Conservation (phyloP, 495 filamentous ascomycete genomes). For the Tetracladium marchalianum region DNA sequence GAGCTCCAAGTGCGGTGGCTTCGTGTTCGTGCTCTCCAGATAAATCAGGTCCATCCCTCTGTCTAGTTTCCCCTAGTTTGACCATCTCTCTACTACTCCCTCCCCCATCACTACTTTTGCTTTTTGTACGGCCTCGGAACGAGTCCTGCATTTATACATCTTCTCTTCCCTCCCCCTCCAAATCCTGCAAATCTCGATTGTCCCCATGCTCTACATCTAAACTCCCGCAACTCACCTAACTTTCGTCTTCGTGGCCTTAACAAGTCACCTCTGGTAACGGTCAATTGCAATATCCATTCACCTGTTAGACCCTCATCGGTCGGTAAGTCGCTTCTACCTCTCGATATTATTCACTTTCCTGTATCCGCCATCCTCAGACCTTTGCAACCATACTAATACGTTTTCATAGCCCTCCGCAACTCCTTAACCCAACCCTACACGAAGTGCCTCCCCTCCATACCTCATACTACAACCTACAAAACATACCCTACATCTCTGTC, state of each 20-base stretch:
- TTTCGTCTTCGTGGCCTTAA: constrained; percentile 18
- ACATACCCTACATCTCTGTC: too few species aligned
- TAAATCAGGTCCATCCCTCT: too few species aligned
- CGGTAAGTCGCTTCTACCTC: constrained; percentile 4
- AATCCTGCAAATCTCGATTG: constrained; percentile 5
- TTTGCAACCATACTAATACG: too few species aligned
- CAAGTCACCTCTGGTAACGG: constrained; percentile 4
- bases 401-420: too few species aligned
- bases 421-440: too few species aligned
- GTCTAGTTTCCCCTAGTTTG: background rate
- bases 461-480: too few species aligned
- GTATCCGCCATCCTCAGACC: too few species aligned
- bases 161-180: constrained; percentile 9
- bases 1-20: too few species aligned
- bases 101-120: constrained; percentile 2
- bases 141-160: constrained; percentile 16
- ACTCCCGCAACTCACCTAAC: constrained; percentile 6
- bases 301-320: background rate
- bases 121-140: constrained; percentile 15
- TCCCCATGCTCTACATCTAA: constrained; percentile 13
- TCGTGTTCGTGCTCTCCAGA: too few species aligned
- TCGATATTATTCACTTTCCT: background rate
- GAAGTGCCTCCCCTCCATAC: too few species aligned
- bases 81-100: constrained; percentile 2
- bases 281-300: constrained; percentile 9